These are phyloP conservation scores for Epichloe coenophiala DNA, from an alignment of 2,329 filamentous ascomycete species.

Conservation along the genomic window DNA sequence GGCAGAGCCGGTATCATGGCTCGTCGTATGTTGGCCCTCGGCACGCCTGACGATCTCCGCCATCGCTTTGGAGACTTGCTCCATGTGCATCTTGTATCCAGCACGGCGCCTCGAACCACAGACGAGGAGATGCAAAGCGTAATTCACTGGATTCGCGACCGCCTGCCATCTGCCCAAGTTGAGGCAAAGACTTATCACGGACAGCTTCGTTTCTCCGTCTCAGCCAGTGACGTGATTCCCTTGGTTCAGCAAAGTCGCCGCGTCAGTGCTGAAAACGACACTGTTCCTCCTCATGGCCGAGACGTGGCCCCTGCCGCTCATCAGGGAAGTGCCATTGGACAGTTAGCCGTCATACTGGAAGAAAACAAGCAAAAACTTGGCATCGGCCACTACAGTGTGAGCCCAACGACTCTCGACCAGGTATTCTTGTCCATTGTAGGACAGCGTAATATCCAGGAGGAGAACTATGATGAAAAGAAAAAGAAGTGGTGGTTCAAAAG, in stretches of 20 bases:
- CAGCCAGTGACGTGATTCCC: slow-evolving; percentile 30
- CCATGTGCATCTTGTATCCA: slow-evolving; percentile 69
- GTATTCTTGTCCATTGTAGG: slow-evolving; percentile 81
- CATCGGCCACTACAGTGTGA: slow-evolving; percentile 76
- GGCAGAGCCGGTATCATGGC: slow-evolving; percentile 77
- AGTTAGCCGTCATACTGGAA: slow-evolving; percentile 61
- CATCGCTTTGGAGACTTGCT: slow-evolving; percentile 64
- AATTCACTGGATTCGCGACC: slow-evolving; percentile 47
- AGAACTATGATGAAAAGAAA: slow-evolving; percentile 37
- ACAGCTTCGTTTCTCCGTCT: slow-evolving; percentile 73
- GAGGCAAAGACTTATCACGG: slow-evolving; percentile 71
- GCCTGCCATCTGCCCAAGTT: slow-evolving; percentile 51
- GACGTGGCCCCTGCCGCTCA: slow-evolving; percentile 14
- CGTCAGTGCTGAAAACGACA: neutral
- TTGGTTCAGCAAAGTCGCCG: slow-evolving; percentile 5
- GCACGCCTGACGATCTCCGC: slow-evolving; percentile 59
- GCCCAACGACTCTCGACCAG: slow-evolving; percentile 76
- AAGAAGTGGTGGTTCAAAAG: slow-evolving; percentile 7
- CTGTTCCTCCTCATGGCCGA: neutral
- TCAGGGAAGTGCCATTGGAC: slow-evolving; percentile 43
- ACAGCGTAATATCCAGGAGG: slow-evolving; percentile 65
- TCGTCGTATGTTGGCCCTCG: slow-evolving; percentile 71
- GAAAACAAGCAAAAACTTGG: slow-evolving; percentile 53
- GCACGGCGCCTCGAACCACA: slow-evolving; percentile 58
- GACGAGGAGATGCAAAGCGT: slow-evolving; percentile 54